Base-by-base conservation (phyloP, 257 asterid genomes). In the Hygrophila difformis region DNA sequence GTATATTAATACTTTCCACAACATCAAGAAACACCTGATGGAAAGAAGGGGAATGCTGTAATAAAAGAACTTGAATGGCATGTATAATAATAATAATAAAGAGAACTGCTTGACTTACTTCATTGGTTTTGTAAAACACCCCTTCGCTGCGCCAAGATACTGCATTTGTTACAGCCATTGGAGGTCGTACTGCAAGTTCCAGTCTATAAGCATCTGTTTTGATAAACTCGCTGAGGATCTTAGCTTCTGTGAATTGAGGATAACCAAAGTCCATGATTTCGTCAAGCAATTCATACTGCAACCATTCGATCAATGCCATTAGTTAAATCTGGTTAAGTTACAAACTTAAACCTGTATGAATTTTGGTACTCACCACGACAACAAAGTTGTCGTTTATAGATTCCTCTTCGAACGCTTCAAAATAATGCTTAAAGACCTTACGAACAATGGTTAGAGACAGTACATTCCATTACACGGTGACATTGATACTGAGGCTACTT, bases 11-110 rank as follows among this genome's bases (percentile, higher is more conserved):
- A 44, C 75, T 72, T 63, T 72, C 79, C 18, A 72, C 72, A 26
- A 63, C 79, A 60, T 72, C 79, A 59, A 72, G 69, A 39, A 72
- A 72, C 18, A 72, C 79, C 79, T 72, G 69, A 50, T 42, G 46
- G n/a, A 39, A 56, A 52, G 16, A 37, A 18, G 8, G 31, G 7
- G 4, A 8, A 26, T 26, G 31, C 31, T 26, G 8, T 26, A 35
- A 12, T 2, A 36, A 6, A 51, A 17, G 15, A 15, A 3, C 8
- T 17, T 0, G 13, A 33, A 49, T 1, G 10, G 18, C 0, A 6
- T 14, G 16, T 0, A 20, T 1, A n/a, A 12, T 1, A 20, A 13
- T 5, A 4, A 5, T 41, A 8, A 44, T 5, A 22, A 44, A 12
- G 31, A 3, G 8, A 18, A 21, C 13, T 22, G 11, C n/a, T 15